Percentiles rank a stretch among this genome's conserved stretches.
Conservation (phyloP, 108 stramenopile species). For the Nannochloropsis gaditana region DNA sequence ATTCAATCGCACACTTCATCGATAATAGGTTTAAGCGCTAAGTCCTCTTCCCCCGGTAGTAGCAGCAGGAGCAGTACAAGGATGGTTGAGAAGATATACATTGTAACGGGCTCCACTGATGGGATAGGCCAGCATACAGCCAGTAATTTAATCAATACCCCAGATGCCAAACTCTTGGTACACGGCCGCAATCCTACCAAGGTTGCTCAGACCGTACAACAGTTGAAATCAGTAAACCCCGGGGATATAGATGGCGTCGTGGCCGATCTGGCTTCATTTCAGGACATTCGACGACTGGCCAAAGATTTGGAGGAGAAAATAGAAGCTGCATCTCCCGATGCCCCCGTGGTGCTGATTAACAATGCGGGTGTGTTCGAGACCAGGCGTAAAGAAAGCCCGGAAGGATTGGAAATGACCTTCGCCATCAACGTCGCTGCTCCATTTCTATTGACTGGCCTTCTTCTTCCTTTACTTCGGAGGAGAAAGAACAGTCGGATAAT, state of each 20-base stretch:
- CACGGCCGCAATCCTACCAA: slow-evolving; percentile 31
- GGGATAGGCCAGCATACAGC: slow-evolving; percentile 45
- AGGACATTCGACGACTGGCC: slow-evolving; percentile 51
- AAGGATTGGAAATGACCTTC: slow-evolving; percentile 64
- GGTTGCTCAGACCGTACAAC: slow-evolving; percentile 29
- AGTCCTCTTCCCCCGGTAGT: no score
- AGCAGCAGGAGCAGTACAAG: no score
- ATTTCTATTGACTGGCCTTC: slow-evolving; percentile 64
- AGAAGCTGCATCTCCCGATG: neutral
- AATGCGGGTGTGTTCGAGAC: slow-evolving; percentile 74
- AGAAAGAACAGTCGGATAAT: slow-evolving; percentile 54
- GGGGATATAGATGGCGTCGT: slow-evolving; percentile 37
- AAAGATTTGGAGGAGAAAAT: slow-evolving; percentile 37
- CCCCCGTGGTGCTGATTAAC: slow-evolving; percentile 70
- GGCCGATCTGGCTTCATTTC: slow-evolving; percentile 58
- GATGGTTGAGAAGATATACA: neutral
- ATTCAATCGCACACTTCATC: no score
- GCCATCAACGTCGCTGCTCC: slow-evolving; percentile 82
- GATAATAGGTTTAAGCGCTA: no score
- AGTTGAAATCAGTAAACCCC: neutral
- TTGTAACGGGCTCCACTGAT: slow-evolving; percentile 43
- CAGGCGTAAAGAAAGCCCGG: slow-evolving; percentile 35
- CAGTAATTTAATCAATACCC: slow-evolving; percentile 18
- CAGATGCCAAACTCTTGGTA: slow-evolving; percentile 32
- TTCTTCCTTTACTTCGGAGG: slow-evolving; percentile 60